Evolutionary conservation across 2,329 filamentous ascomycete species (phyloP).

Genomic region (Aquanectria penicillioides): DNA sequence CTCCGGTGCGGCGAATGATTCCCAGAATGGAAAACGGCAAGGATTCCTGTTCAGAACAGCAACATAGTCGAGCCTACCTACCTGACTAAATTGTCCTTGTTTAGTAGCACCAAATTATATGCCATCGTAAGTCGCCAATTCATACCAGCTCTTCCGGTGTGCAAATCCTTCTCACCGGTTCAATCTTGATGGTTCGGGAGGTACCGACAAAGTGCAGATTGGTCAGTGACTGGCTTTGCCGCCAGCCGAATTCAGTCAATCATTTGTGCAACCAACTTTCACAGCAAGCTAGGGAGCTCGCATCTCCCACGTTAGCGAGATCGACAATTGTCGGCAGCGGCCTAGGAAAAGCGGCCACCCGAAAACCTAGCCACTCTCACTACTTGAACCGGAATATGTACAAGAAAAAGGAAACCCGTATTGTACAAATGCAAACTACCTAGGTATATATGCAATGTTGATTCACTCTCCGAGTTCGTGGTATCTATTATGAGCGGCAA

Average conservation of each 20-base stretch:
- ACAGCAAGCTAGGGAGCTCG: neutral
- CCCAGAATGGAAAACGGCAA: too few relatives aligned
- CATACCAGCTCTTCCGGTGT: conserved; percentile 1
- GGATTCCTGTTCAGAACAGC: too few relatives aligned
- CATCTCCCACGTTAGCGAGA: conserved; percentile 15
- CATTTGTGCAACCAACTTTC: conserved; percentile 20
- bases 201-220: neutral
- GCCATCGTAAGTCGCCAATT: too few relatives aligned
- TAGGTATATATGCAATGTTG: neutral
- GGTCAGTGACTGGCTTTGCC: neutral
- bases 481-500: conserved; percentile 61
- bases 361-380: neutral
- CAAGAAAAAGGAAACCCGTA: neutral
- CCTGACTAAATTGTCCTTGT: too few relatives aligned
- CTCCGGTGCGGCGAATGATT: neutral
- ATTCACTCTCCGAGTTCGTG: conserved; percentile 45
- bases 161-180: conserved; percentile 3
- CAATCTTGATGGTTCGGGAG: conserved; percentile 1
- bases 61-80: too few relatives aligned
- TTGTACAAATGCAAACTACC: neutral
- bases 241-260: conserved; percentile 5
- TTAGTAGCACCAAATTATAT: too few relatives aligned
- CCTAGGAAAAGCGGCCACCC: neutral
- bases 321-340: conserved; percentile 8
- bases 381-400: neutral